phyloP scores from a whole-genome alignment of 257 asterid species.

The Anisodus tanguticus region DNA sequence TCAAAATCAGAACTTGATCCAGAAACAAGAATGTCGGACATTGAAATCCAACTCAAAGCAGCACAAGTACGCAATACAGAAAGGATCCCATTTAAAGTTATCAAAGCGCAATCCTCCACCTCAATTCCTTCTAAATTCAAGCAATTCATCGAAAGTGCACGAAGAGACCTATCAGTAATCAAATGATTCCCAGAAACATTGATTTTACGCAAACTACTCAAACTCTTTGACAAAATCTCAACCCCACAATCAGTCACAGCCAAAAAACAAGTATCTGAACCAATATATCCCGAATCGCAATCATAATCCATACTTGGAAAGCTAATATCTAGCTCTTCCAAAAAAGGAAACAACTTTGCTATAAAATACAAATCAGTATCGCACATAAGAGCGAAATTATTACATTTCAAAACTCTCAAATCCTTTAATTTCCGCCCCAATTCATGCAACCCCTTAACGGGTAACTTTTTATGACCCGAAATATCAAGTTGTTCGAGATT shows the following conservation, averaged over 20 bases:
- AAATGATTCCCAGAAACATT: conserved; percentile 37
- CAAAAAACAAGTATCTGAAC: background rate
- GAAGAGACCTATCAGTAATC: conserved; percentile 34
- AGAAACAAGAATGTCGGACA: background rate
- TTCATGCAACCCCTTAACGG: conserved; percentile 1
- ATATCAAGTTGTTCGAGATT: conserved; percentile 30
- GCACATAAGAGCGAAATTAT: background rate
- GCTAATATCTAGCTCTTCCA: conserved; percentile 37
- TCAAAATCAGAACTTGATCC: background rate
- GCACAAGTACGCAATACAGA: conserved; percentile 20
- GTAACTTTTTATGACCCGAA: conserved; percentile 2
- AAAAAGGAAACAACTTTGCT: conserved; percentile 19
- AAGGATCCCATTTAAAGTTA: conserved; percentile 31
- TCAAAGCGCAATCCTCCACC: conserved; percentile 28
- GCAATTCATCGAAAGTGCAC: conserved; percentile 30
- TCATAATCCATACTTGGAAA: conserved; percentile 17
- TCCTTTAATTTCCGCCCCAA: conserved; percentile 18
- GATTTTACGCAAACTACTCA: conserved; percentile 29
- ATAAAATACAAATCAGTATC: conserved; percentile 30
- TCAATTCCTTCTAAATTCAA: conserved; percentile 21
- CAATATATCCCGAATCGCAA: background rate
- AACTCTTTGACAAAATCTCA: conserved; percentile 25
- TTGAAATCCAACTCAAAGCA: conserved; percentile 27
- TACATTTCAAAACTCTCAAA: conserved; percentile 35
- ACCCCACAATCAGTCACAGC: conserved; percentile 33